Conservation (phyloP, 2,329 filamentous ascomycete species). For the Fusarium fujikuroi region DNA sequence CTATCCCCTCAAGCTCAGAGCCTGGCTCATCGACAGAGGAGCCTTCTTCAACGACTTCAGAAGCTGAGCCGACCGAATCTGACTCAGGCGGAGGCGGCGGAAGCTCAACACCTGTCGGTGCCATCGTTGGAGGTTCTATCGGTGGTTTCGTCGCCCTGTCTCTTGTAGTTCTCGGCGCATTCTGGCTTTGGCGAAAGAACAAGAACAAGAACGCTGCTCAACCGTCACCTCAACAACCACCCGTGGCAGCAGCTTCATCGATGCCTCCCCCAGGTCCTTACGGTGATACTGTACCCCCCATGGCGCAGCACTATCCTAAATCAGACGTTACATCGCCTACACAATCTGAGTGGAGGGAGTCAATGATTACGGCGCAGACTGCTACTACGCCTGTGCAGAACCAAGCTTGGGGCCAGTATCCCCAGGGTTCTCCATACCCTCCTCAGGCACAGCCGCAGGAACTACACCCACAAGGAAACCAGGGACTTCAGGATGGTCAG, state of each 20-base stretch:
- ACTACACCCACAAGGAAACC: background rate
- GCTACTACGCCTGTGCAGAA: conserved; percentile 15
- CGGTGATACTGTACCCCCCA: background rate
- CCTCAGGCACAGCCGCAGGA: background rate
- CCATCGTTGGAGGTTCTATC: conserved; percentile 23
- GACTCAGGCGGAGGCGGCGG: background rate
- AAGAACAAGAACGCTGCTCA: background rate
- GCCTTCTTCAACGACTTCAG: background rate
- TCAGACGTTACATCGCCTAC: background rate
- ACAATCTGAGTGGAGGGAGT: conserved; percentile 24
- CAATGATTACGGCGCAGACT: background rate
- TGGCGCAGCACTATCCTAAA: conserved; percentile 10
- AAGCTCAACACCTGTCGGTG: conserved; percentile 10
- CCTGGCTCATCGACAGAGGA: background rate
- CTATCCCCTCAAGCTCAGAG: background rate
- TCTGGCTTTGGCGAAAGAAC: conserved; percentile 17
- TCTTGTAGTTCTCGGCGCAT: background rate
- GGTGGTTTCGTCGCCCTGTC: conserved; percentile 19
- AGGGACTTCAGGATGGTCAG: background rate
- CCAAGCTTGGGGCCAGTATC: conserved; percentile 12
- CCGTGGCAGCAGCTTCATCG: background rate
- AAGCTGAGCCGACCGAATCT: background rate
- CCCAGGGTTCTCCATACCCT: background rate
- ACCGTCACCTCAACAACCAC: background rate
- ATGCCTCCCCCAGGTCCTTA: background rate